Conservation (phyloP, 2,329 filamentous ascomycete species). For the Ophiocordyceps australis region DNA sequence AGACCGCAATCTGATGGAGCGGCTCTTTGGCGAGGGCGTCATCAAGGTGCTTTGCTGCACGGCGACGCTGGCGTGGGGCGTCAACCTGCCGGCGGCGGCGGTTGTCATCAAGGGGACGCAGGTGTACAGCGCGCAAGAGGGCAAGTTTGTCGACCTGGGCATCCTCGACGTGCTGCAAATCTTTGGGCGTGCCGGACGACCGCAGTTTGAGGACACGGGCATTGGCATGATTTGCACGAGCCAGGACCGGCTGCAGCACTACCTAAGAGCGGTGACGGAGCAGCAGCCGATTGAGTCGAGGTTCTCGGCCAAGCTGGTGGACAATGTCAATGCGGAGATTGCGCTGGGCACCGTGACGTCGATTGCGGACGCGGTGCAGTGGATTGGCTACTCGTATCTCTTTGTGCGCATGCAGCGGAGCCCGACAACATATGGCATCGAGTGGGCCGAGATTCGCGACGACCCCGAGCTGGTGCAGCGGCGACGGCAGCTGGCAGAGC, state of each 20-base stretch:
- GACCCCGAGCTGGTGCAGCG: slow-evolving; percentile 78
- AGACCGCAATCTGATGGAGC: slow-evolving; percentile 90
- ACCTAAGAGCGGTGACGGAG: slow-evolving; percentile 81
- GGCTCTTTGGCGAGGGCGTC: slow-evolving; percentile 79
- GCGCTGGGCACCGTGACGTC: slow-evolving; percentile 88
- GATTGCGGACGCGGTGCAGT: slow-evolving; percentile 81
- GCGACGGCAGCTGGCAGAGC: slow-evolving; percentile 68
- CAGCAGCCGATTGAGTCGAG: slow-evolving; percentile 96
- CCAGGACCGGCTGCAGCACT: slow-evolving; percentile 82
- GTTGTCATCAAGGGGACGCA: slow-evolving; percentile 98
- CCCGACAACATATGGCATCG: slow-evolving; percentile 83
- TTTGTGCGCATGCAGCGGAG: slow-evolving; percentile 94
- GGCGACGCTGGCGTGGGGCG: slow-evolving; percentile 93
- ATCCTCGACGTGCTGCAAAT: slow-evolving; percentile 96
- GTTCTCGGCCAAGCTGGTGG: slow-evolving; percentile 83
- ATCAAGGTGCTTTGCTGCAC: slow-evolving; percentile 97
- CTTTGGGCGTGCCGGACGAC: slow-evolving; percentile 92
- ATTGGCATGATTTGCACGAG: slow-evolving; percentile 98
- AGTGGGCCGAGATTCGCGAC: slow-evolving; percentile 77
- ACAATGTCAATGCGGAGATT: slow-evolving; percentile 94
- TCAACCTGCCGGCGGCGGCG: slow-evolving; percentile 92
- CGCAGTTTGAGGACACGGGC: slow-evolving; percentile 93
- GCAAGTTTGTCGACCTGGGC: slow-evolving; percentile 89
- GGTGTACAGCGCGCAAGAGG: slow-evolving; percentile 94
- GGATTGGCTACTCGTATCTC: slow-evolving; percentile 94